Percentiles rank a stretch among this genome's conserved stretches.
Conservation (phyloP, 306 rosid species). For the Echinosophora koreensis region DNA sequence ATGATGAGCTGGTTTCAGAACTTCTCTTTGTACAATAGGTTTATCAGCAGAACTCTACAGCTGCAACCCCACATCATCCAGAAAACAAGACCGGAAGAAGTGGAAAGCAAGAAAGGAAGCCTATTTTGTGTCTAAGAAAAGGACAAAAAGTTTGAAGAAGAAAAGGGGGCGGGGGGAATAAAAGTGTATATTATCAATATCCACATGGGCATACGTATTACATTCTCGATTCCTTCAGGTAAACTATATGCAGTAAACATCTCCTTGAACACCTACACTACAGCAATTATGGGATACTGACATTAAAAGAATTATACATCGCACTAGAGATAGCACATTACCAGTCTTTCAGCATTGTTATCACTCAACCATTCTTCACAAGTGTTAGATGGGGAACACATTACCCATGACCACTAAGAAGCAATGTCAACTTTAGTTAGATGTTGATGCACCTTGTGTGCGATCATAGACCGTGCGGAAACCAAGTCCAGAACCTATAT, state of each 20-base stretch:
- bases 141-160: background rate
- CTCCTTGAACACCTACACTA: conserved; percentile 44
- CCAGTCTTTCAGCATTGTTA: conserved; percentile 46
- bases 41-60: conserved; percentile 42
- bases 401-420: conserved; percentile 39
- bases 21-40: conserved; percentile 49
- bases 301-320: conserved; percentile 5
- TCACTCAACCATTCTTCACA: conserved; percentile 44
- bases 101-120: conserved; percentile 34
- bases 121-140: conserved; percentile 45
- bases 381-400: conserved; percentile 43
- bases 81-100: conserved; percentile 41
- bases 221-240: conserved; percentile 32
- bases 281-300: conserved; percentile 38
- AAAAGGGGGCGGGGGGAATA: background rate
- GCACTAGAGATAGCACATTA: conserved; percentile 40
- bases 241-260: conserved; percentile 42
- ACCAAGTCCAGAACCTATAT: conserved; percentile 83
- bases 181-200: conserved; percentile 31
- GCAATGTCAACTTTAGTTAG: conserved; percentile 53
- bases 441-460: conserved; percentile 53
- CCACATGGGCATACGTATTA: conserved; percentile 43
- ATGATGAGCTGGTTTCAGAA: conserved; percentile 43
- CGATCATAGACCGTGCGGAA: conserved; percentile 67
- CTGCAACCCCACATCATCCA: conserved; percentile 47